Base-by-base conservation (phyloP, 2,329 filamentous ascomycete species). In the Fusarium dimerum region DNA sequence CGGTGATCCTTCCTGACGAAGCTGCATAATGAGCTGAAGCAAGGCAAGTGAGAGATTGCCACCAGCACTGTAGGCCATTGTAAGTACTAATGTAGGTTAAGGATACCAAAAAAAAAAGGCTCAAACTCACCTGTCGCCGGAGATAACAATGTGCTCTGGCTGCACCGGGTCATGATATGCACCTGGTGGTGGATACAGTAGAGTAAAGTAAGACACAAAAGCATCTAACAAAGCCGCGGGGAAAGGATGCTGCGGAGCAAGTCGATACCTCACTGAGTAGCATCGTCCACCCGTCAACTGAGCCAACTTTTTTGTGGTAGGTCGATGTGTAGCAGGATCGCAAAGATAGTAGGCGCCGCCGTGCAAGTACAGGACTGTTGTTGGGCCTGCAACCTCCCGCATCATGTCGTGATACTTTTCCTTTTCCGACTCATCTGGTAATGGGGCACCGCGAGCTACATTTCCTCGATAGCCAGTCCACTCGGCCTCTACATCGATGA, bases 181-280 rank as follows among this genome's bases (percentile, higher is more conserved):
- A 16, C 79, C 86, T 0, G 82, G 76, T 0, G 87, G 86, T 12
- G 90, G 90, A 62, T 90, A 86, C 2, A 94, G 76, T 7, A 92
- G 76, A 1, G 82, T 82, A 36, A 94, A 77, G 64, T 93, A 94
- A 0, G 87, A 84, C 32, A 87, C 76, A 10, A 93, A 71, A 2
- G 82, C 87, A 65, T 94, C 90, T 41, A 93, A 73, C 7, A 94
- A 71, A 2, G 88, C 88, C 0, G 87, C 77, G 0, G 90, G 90
- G 66, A 94, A 94, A 0, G 88, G 82, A 54, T 86, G 73, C 66
- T 92, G 86, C 0, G 90, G 90, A 12, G 88, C 83, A 3, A 94
- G 79, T 6, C 90, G 79, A 70, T 93, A 93, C 4, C 88, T 81
- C 6, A 92, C 84, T 30, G 81, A 86, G 71, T 89, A 89, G 39